These are phyloP conservation scores for Talaromyces atroroseus DNA, from an alignment of 2,329 filamentous ascomycete genomes.

Conservation along the genomic window DNA sequence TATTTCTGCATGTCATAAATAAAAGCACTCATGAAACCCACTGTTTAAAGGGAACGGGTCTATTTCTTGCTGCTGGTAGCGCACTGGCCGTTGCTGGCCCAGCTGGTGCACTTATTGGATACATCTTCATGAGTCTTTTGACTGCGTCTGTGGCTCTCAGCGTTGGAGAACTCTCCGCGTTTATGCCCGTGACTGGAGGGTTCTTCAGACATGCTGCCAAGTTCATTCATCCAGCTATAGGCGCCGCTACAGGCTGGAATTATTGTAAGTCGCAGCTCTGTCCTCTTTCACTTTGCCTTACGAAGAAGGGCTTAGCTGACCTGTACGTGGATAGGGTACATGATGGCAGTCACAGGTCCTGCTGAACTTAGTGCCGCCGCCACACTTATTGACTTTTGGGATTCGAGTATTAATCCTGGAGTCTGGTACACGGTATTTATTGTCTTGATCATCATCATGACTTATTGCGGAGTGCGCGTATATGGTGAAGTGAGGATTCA, in stretches of 20 bases:
- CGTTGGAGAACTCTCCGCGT: constrained; percentile 54
- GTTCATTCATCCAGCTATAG: not conserved
- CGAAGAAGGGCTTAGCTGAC: not conserved
- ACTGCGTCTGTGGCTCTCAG: constrained; percentile 47
- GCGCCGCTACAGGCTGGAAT: not conserved
- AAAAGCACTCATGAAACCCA: not conserved
- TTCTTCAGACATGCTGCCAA: constrained; percentile 47
- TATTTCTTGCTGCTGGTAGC: constrained; percentile 52
- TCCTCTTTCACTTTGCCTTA: constrained; percentile 41
- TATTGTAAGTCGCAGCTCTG: constrained; percentile 48
- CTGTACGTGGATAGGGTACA: constrained; percentile 21
- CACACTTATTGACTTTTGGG: constrained; percentile 43
- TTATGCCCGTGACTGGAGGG: constrained; percentile 47
- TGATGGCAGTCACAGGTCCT: constrained; percentile 44
- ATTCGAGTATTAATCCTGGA: constrained; percentile 44
- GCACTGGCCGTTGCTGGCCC: constrained; percentile 49
- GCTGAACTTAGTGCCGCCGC: constrained; percentile 44
- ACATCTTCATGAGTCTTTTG: constrained; percentile 47
- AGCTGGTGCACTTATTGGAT: constrained; percentile 49
- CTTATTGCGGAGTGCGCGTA: constrained; percentile 63
- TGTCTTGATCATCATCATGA: constrained; percentile 66
- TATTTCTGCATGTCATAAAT: not conserved
- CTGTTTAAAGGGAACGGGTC: constrained; percentile 39
- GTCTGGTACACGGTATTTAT: constrained; percentile 68
- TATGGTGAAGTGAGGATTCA: constrained; percentile 58